Percentiles rank a stretch among this genome's conserved stretches.
Conservation (phyloP, 108 stramenopile species). For the Skeletonema potamos region DNA sequence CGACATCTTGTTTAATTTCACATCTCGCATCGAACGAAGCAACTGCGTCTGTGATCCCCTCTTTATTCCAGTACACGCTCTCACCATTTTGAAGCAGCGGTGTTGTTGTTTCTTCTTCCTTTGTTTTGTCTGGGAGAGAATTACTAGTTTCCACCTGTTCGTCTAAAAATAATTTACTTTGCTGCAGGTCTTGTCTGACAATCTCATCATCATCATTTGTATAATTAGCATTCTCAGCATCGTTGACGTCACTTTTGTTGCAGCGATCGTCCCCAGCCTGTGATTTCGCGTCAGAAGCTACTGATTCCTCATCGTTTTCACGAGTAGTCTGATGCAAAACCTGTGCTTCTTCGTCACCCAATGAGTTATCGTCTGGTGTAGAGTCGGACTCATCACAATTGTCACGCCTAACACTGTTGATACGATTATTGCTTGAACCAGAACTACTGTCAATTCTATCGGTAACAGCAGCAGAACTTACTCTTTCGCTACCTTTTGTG, state of each 20-base stretch:
- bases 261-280: neutral
- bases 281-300: neutral
- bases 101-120: neutral
- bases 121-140: neutral
- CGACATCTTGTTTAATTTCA: neutral
- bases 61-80: neutral
- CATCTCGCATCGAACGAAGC: neutral
- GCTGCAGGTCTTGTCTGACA: neutral
- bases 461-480: neutral
- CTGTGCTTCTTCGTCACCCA: neutral
- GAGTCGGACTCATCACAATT: neutral
- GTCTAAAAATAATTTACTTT: neutral
- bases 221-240: neutral
- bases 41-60: neutral
- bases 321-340: neutral
- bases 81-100: neutral
- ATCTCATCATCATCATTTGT: constrained; percentile 13
- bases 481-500: neutral
- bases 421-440: neutral
- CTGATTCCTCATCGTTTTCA: neutral
- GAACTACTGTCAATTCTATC: neutral
- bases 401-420: neutral
- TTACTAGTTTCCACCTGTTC: neutral
- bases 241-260: neutral
- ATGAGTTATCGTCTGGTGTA: neutral